phyloP scores from a whole-genome alignment of 2,329 filamentous ascomycete genomes.

The Dendryphion nanum region DNA sequence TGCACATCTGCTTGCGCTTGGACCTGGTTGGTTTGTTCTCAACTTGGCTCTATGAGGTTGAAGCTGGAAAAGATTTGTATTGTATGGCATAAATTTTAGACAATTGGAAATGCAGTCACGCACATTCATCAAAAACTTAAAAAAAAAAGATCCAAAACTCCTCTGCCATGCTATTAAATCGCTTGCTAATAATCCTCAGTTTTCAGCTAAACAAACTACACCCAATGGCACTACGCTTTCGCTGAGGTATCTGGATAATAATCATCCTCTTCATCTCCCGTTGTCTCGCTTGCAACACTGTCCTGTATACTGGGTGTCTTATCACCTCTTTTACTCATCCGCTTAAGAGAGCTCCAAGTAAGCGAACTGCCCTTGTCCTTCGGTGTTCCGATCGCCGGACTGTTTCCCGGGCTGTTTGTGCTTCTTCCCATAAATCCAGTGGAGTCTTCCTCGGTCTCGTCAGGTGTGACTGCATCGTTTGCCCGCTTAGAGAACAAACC shows the following conservation, averaged over 20 bases:
- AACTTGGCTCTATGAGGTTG: too few species aligned
- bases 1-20: too few species aligned
- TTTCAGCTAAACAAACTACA: not conserved
- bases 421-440: conserved; percentile 20
- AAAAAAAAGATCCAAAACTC: too few species aligned
- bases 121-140: too few species aligned
- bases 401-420: conserved; percentile 30
- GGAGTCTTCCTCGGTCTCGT: conserved; percentile 40
- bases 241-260: conserved; percentile 8
- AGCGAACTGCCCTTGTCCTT: conserved; percentile 40
- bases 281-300: conserved; percentile 43
- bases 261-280: conserved; percentile 38
- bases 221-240: conserved; percentile 3
- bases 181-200: too few species aligned
- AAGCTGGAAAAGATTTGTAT: too few species aligned
- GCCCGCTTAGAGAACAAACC: conserved; percentile 34
- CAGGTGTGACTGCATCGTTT: conserved; percentile 35
- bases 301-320: conserved; percentile 49
- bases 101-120: too few species aligned
- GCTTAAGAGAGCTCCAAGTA: conserved; percentile 47
- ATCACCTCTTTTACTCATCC: conserved; percentile 41
- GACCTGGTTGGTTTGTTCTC: too few species aligned
- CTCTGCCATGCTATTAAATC: not conserved
- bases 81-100: too few species aligned
- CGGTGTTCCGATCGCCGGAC: conserved; percentile 36